These are phyloP conservation scores for Meyerozyma carpophila DNA, from an alignment of 1,139 yeast species.

Conservation along the genomic window DNA sequence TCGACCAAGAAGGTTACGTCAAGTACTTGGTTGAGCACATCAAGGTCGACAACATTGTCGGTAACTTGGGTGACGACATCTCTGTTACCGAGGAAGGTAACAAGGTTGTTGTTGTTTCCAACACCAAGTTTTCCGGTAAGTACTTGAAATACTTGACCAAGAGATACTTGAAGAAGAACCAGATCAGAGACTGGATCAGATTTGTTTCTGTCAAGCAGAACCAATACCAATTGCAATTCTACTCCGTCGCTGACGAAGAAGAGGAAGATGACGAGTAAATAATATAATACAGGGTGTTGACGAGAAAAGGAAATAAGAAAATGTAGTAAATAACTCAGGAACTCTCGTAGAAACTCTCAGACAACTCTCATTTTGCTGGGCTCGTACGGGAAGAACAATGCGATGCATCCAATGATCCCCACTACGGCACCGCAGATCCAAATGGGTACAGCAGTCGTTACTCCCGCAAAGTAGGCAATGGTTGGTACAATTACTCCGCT, in stretches of 20 bases:
- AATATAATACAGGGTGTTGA: constrained; percentile 12
- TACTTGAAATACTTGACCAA: constrained; percentile 98
- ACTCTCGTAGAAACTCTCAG: constrained; percentile 2
- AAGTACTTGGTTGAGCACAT: constrained; percentile 98
- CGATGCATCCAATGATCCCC: constrained; percentile 24
- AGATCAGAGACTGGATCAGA: constrained; percentile 99
- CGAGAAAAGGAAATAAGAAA: not conserved
- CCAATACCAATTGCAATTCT: constrained; percentile 98
- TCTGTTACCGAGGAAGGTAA: constrained; percentile 80
- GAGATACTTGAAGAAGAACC: constrained; percentile 99
- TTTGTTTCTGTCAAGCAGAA: constrained; percentile 94
- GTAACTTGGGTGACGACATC: constrained; percentile 96
- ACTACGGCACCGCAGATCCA: constrained; percentile 31
- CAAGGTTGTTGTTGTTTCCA: constrained; percentile 83
- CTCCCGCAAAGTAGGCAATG: constrained; percentile 23
- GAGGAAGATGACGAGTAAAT: constrained; percentile 79
- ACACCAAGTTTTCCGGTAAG: constrained; percentile 98
- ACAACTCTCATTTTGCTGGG: constrained; percentile 26
- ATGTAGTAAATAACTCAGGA: not conserved
- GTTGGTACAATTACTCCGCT: constrained; percentile 27
- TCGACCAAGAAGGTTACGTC: constrained; percentile 96
- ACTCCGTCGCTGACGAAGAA: constrained; percentile 94
- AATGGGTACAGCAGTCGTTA: constrained; percentile 24
- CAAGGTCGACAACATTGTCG: constrained; percentile 95
- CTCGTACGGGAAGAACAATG: constrained; percentile 29